Evolutionary conservation across 139 green algal species (phyloP), one percentile per base, ranked within the genome.

Genomic region (Chlamydomonas urium): DNA sequence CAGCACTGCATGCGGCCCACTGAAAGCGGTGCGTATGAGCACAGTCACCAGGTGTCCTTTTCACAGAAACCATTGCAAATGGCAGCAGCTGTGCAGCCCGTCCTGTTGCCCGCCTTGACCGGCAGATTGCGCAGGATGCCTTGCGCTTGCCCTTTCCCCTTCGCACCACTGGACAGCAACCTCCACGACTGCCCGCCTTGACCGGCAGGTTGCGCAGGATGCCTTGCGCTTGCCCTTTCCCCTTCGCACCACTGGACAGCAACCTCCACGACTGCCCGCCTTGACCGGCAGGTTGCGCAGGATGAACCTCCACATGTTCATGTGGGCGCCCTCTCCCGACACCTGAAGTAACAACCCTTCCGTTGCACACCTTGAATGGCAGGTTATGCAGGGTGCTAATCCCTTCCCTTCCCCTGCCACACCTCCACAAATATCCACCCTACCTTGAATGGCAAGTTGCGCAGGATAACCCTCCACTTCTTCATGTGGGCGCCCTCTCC

Each of bases 131-230:
- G 83, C 5, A 98, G 62, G 58, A 98, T 94, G 38, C n/a, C n/a
- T n/a, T n/a, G n/a, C n/a, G n/a, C n/a, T n/a, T n/a, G n/a, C n/a
- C n/a, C n/a, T n/a, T n/a, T n/a, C n/a, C n/a, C n/a, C n/a, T n/a
- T n/a, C n/a, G 26, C 32, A n/a, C n/a, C n/a, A n/a, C n/a, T n/a
- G n/a, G n/a, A n/a, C n/a, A n/a, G n/a, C n/a, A n/a, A n/a, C n/a
- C n/a, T n/a, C n/a, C n/a, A n/a, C n/a, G n/a, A n/a, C n/a, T n/a
- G 8, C 62, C 32, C 66, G 91, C 88, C 75, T 87, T 77, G 68
- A 96, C 97, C 3, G 91, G 72, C 75, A 97, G 76, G 78, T 98
- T 98, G 33, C 93, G 83, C 5, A 98, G 62, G 58, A 98, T 94
- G 38, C n/a, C n/a, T n/a, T n/a, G n/a, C n/a, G n/a, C n/a, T n/a